Percentiles rank a stretch among this genome's conserved stretches.
These are phyloP conservation scores for Phenoliferia sp. DNA, from an alignment of 1,284 basidiomycete genomes.

Conservation along the genomic window DNA sequence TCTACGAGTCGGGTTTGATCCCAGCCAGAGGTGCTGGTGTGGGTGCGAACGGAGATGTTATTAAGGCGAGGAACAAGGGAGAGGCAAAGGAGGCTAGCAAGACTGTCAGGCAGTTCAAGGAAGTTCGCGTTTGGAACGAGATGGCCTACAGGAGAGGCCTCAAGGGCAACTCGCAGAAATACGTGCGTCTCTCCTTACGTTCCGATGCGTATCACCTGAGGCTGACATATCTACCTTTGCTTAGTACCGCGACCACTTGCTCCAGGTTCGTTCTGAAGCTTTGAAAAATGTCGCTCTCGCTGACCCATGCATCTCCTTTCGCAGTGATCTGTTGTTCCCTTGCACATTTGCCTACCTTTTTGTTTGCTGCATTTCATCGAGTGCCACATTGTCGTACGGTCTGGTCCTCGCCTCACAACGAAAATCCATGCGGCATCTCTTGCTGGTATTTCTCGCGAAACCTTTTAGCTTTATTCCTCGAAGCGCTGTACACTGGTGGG, in stretches of 20 bases:
- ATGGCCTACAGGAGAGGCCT: background rate
- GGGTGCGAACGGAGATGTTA: conserved; percentile 69
- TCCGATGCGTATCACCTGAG: background rate
- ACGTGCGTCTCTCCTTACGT: background rate
- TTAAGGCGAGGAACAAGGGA: conserved; percentile 87
- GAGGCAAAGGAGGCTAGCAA: conserved; percentile 89
- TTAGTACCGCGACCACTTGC: conserved; percentile 9
- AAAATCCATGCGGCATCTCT: too few relatives aligned
- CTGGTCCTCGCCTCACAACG: too few relatives aligned
- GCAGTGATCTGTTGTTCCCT: background rate
- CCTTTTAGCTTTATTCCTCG: too few relatives aligned
- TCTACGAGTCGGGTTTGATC: conserved; percentile 51
- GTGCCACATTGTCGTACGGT: too few relatives aligned
- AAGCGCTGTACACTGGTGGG: too few relatives aligned
- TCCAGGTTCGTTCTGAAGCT: conserved; percentile 1
- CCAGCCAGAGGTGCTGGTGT: conserved; percentile 80
- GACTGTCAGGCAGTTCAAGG: conserved; percentile 52
- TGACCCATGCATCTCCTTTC: background rate
- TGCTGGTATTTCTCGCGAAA: too few relatives aligned
- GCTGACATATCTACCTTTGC: background rate
- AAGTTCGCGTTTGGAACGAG: background rate
- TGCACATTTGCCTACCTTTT: too few relatives aligned
- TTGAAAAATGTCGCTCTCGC: too few relatives aligned
- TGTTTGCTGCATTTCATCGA: too few relatives aligned
- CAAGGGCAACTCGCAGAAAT: conserved; percentile 3